Percentiles rank a stretch among this genome's conserved stretches.
phyloP scores from a whole-genome alignment of 2,329 filamentous ascomycete genomes.

The Fusarium pseudonygamai region DNA sequence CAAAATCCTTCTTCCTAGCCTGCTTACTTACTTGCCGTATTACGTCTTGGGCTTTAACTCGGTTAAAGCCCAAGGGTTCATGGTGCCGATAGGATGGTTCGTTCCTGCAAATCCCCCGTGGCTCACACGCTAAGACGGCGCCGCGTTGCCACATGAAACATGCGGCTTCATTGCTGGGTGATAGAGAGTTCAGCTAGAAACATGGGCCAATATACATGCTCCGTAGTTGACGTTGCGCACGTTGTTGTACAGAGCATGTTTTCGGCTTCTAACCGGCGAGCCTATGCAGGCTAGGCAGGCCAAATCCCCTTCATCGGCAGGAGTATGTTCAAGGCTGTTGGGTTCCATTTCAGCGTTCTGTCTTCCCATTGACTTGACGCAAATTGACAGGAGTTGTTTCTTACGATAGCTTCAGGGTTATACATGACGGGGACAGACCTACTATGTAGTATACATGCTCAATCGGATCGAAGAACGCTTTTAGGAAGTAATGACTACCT shows the following conservation, averaged over 20 bases:
- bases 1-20: not conserved
- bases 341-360: not conserved
- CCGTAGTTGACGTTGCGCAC: not conserved
- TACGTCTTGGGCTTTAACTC: not conserved
- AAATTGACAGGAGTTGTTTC: not conserved
- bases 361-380: not conserved
- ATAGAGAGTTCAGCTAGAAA: conserved; percentile 3
- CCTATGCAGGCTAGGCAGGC: not conserved
- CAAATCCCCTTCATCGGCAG: not conserved
- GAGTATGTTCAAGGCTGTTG: not conserved
- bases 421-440: not conserved
- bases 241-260: not conserved
- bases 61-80: conserved; percentile 19
- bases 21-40: not conserved
- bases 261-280: not conserved
- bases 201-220: not conserved
- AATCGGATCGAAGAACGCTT: not conserved
- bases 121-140: conserved; percentile 24
- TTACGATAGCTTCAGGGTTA: not conserved
- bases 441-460: not conserved
- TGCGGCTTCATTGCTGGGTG: conserved; percentile 24
- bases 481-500: not conserved
- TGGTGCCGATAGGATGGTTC: conserved; percentile 38
- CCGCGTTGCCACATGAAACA: conserved; percentile 38
- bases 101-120: conserved; percentile 30